Evolutionary conservation across 192 early-diverging fungal species (phyloP), one percentile per base, ranked within the genome.

Genomic region (Podila horticola): DNA sequence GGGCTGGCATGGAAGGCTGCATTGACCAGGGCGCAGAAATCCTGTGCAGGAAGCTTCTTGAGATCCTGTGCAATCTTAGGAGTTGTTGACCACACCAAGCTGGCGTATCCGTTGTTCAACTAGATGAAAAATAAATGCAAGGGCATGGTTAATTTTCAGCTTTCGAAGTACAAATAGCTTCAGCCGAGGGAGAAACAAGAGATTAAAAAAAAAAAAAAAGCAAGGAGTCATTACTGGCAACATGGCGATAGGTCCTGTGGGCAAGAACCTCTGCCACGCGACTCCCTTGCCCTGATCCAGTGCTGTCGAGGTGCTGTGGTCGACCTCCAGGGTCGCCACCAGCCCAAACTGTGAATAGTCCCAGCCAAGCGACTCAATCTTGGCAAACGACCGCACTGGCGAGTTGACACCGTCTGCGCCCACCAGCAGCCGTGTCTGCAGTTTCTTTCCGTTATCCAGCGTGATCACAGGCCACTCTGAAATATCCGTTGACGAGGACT

Each of bases 221-320:
- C 34, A 62, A 17, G n/a, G n/a, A 48, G 41, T 28, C 26, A 65
- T 83, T 88, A 95, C 92, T n/a, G 98, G 98, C 48, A 99, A 86
- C 79, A 97, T 85, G 7, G 97, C 96, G 55, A 99, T 90, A 0
- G 98, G 96, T 3, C 98, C 98, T 1, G 93, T 92, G 6, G 97
- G 97, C 41, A 99, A 86, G 74, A 98, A 99, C 62, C 97, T 87
- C 86, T 99, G 96, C 91, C 93, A 99, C 6, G 96, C 96, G 3
- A 81, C 65, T 36, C 77, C 77, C 33, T 55, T 65, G 15, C 77
- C 77, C 15, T 81, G 66, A 36, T 62, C 59, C 22, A 71, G 67
- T 20, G 71, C 77, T n/a, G 77, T 81, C 0, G 95, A 93, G 28
- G 88, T 81, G 73, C 94, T 90, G 2, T 58, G 65, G 62, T 92